These are phyloP conservation scores for Whalleya microplaca DNA, from an alignment of 2,329 filamentous ascomycete species.

Conservation along the genomic window DNA sequence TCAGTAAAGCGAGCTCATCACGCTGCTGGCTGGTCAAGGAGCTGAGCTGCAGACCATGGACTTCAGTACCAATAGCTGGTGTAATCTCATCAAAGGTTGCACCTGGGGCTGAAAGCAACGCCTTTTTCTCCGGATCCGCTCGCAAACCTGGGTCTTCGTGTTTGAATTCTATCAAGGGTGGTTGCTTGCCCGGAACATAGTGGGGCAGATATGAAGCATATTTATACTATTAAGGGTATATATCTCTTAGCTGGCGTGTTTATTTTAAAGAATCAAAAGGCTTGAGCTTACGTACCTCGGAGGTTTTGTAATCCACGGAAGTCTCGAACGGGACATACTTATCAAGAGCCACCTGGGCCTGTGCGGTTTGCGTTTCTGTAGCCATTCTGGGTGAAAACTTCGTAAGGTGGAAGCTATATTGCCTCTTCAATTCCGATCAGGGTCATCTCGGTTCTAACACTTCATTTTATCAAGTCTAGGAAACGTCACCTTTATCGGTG, in stretches of 20 bases:
- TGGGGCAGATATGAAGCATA: constrained; percentile 11
- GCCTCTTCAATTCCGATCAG: background rate
- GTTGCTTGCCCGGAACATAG: constrained; percentile 13
- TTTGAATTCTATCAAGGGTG: constrained; percentile 7
- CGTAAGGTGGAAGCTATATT: background rate
- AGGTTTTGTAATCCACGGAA: constrained; percentile 7
- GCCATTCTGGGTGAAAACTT: background rate
- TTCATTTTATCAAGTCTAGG: background rate
- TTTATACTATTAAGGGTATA: constrained; percentile 8
- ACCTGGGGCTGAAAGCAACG: constrained; percentile 10
- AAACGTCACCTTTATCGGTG: background rate
- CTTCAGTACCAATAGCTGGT: constrained; percentile 24
- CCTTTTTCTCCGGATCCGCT: constrained; percentile 13
- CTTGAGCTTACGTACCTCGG: constrained; percentile 2
- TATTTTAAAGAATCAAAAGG: background rate
- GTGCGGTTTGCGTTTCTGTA: background rate
- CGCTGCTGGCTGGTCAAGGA: constrained; percentile 24
- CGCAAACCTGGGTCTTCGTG: constrained; percentile 11
- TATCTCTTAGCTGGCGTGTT: background rate
- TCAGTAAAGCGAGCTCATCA: constrained; percentile 35
- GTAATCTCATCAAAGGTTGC: constrained; percentile 15
- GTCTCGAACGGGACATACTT: constrained; percentile 11
- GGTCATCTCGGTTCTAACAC: background rate
- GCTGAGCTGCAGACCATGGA: constrained; percentile 30
- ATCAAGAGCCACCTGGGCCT: background rate